Evolutionary conservation across 371 early-diverging fungal species (phyloP).

Genomic region (Mortierella sp.): DNA sequence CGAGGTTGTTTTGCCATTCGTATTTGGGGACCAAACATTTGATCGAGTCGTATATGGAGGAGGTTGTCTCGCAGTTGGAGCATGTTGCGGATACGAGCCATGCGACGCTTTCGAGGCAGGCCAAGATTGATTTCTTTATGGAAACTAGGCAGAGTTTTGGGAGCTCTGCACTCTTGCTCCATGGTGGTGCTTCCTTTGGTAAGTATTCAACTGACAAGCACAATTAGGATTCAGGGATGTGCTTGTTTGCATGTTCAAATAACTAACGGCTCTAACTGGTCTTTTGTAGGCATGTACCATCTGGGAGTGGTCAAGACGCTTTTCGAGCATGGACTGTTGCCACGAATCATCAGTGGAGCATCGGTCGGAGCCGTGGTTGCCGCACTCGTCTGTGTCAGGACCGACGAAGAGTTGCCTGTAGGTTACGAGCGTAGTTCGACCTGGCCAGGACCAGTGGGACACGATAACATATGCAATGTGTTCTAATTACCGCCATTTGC

Average conservation of each 20-base stretch:
- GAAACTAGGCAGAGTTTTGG: conserved; percentile 79
- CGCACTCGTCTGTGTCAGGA: conserved; percentile 78
- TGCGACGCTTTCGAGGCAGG: conserved; percentile 64
- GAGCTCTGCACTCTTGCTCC: conserved; percentile 76
- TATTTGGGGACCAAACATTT: conserved; percentile 78
- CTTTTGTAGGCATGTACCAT: conserved; percentile 70
- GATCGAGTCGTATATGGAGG: conserved; percentile 80
- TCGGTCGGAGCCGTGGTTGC: conserved; percentile 82
- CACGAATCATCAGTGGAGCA: conserved; percentile 81
- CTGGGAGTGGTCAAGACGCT: conserved; percentile 82
- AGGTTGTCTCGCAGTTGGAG: conserved; percentile 72
- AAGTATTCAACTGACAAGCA: not conserved
- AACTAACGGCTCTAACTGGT: not conserved
- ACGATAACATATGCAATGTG: not conserved
- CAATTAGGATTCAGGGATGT: not conserved
- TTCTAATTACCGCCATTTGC: not conserved
- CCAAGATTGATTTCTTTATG: conserved; percentile 77
- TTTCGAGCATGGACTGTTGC: conserved; percentile 73
- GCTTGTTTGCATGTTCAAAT: too few relatives aligned
- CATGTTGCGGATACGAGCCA: conserved; percentile 64
- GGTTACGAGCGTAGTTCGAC: conserved; percentile 7
- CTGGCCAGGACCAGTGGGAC: not conserved
- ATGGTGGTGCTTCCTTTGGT: conserved; percentile 81
- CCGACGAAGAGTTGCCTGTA: conserved; percentile 78
- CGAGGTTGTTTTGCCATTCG: conserved; percentile 69